Conservation (phyloP, 169 alveolate species). For the Cryptosporidium xiaoi region DNA sequence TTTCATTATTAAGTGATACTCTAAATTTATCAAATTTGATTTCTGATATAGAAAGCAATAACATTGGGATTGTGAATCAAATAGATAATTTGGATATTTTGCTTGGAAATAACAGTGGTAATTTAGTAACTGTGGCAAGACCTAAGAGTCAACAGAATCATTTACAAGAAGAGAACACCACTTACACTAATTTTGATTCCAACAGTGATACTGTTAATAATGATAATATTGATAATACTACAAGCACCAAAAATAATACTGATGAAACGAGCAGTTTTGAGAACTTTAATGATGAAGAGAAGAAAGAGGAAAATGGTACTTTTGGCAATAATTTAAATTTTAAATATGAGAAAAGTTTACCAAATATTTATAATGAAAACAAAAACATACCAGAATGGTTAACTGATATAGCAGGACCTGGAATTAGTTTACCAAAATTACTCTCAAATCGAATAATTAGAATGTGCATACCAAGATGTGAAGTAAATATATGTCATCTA, state of each 20-base stretch:
- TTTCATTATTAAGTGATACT: slow-evolving; percentile 17
- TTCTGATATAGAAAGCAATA: background rate
- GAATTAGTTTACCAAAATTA: slow-evolving; percentile 59
- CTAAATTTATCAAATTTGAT: slow-evolving; percentile 11
- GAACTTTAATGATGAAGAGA: background rate
- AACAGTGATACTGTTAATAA: background rate
- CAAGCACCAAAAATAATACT: too few relatives aligned
- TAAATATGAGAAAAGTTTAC: slow-evolving; percentile 35
- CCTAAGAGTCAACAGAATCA: slow-evolving; percentile 14
- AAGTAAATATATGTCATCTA: slow-evolving; percentile 53
- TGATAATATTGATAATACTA: background rate
- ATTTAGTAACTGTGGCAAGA: slow-evolving; percentile 31
- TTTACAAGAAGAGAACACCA: background rate
- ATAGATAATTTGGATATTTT: slow-evolving; percentile 21
- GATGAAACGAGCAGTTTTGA: too few relatives aligned
- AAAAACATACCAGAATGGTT: slow-evolving; percentile 52
- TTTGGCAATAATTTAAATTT: background rate
- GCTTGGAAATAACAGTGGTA: background rate
- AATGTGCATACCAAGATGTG: slow-evolving; percentile 47
- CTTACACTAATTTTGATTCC: background rate
- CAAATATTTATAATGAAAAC: slow-evolving; percentile 21
- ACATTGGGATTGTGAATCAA: background rate
- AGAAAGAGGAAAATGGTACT: background rate
- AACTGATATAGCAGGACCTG: slow-evolving; percentile 56
- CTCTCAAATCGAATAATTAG: slow-evolving; percentile 39